phyloP scores from a whole-genome alignment of 2,329 filamentous ascomycete species.

The Hypoxylon sp. region DNA sequence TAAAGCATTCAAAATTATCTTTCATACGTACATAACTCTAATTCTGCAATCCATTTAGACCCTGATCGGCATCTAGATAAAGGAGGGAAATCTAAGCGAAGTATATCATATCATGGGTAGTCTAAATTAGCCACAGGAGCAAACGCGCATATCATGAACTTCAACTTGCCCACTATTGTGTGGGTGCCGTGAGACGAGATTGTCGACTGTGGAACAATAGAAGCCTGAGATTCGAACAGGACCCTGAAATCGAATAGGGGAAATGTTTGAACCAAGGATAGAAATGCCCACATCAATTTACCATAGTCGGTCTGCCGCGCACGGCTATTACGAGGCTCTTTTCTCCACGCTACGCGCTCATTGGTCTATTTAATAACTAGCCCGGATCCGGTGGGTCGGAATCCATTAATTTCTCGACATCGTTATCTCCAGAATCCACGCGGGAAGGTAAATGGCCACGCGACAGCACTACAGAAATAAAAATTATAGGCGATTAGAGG shows the following conservation, averaged over 20 bases:
- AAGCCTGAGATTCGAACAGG: constrained; percentile 25
- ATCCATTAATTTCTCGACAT: constrained; percentile 20
- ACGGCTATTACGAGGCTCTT: constrained; percentile 33
- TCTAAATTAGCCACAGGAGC: constrained; percentile 1
- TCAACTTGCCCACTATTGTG: constrained; percentile 14
- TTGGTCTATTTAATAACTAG: constrained; percentile 18
- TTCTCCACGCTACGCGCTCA: constrained; percentile 5
- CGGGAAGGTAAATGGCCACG: constrained; percentile 1
- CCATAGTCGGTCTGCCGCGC: constrained; percentile 22
- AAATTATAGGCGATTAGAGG: neutral
- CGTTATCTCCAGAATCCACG: constrained; percentile 2
- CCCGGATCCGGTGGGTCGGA: constrained; percentile 7
- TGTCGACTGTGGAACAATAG: constrained; percentile 27
- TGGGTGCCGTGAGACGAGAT: constrained; percentile 31
- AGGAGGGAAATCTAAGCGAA: constrained; percentile 4
- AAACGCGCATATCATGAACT: constrained; percentile 18
- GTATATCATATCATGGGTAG: neutral
- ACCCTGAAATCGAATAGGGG: constrained; percentile 29
- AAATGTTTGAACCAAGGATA: constrained; percentile 26
- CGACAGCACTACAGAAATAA: neutral
- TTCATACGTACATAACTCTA: neutral
- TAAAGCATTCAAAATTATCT: neutral
- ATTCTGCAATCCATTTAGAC: neutral
- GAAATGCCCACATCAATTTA: constrained; percentile 31
- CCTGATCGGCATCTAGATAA: constrained; percentile 5